Evolutionary conservation across 2,329 filamentous ascomycete species (phyloP).

Genomic region (Blumeriella jaapii): DNA sequence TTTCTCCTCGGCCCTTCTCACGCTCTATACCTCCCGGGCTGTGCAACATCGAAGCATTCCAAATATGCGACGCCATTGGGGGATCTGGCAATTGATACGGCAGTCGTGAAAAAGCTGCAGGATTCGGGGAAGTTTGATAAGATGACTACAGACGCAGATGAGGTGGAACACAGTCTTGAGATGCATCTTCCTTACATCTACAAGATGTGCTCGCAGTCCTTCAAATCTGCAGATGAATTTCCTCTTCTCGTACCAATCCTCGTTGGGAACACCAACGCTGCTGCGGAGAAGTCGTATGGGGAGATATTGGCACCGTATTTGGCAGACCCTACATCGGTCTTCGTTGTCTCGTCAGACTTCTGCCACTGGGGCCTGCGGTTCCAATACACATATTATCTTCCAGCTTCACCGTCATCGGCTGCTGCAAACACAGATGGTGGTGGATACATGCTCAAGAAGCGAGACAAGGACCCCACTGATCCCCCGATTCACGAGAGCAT

Average conservation of each 20-base stretch:
- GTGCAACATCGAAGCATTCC: constrained; percentile 62
- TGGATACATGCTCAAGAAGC: constrained; percentile 24
- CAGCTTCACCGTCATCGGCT: constrained; percentile 30
- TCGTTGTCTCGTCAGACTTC: constrained; percentile 90
- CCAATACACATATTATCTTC: constrained; percentile 68
- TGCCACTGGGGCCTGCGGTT: constrained; percentile 91
- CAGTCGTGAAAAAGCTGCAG: constrained; percentile 39
- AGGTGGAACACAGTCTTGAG: constrained; percentile 84
- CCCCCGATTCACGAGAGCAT: constrained; percentile 75
- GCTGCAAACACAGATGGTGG: constrained; percentile 27
- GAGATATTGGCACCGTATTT: constrained; percentile 67
- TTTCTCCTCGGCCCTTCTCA: constrained; percentile 93
- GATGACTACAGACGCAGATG: constrained; percentile 58
- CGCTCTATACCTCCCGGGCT: constrained; percentile 66
- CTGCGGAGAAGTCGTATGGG: constrained; percentile 59
- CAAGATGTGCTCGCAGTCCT: constrained; percentile 51
- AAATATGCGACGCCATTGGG: constrained; percentile 67
- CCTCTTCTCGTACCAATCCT: constrained; percentile 77
- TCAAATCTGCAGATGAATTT: constrained; percentile 41
- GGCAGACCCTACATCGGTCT: constrained; percentile 61
- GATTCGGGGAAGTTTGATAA: constrained; percentile 44
- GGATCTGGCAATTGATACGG: constrained; percentile 51
- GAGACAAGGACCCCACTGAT: constrained; percentile 28
- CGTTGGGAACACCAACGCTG: constrained; percentile 59
- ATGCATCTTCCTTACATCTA: constrained; percentile 95